Evolutionary conservation across 352 stramenopile species (phyloP), one percentile per base, ranked within the genome.

Genomic region (Phytophthora pisi): DNA sequence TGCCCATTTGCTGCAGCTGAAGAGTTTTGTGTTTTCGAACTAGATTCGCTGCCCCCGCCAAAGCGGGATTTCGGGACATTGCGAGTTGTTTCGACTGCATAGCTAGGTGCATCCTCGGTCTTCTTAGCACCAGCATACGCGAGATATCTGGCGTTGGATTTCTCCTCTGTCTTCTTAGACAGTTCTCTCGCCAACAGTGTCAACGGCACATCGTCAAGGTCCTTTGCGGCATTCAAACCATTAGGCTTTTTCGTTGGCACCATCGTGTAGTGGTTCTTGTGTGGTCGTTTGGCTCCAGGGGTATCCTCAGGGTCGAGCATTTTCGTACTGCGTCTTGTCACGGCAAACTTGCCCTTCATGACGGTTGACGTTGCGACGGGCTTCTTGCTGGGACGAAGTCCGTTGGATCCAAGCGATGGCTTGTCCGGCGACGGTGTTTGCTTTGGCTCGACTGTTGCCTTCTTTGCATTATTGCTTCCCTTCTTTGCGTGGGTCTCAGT

Each of bases 271-370:
- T 64, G 68, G 4, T 31, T 57, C 47, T 71, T 74, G 15, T 31
- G 23, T 8, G 57, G 54, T 26, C 28, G 45, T 26, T 68, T 75
- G 15, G 28, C 34, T 46, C 49, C 58, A 50, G 58, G 57, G 6
- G 38, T 51, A 68, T 70, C 51, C 30, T 64, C 52, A 18, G 59
- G 49, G 55, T 68, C 40, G 11, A 90, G 51, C 31, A 89, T 58
- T 61, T 87, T 81, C 52, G 75, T 89, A 31, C 79, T 74, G 9
- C 81, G 75, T 23, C 79, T 75, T 38, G 59, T 68, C 16, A 68
- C 45, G 23, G 66, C 36, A 59, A 76, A 78, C 16, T 81, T 88
- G 1, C 72, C 79, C 43, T 85, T 88, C 56, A 73, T 70, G 26
- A 50, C 69, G 40, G 61, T 72, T 15, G 64, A 64, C n/a, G 62